Percentiles rank a stretch among this genome's conserved stretches.
phyloP scores from a whole-genome alignment of 31 red algal genomes.

The Porphyra umbilicalis region DNA sequence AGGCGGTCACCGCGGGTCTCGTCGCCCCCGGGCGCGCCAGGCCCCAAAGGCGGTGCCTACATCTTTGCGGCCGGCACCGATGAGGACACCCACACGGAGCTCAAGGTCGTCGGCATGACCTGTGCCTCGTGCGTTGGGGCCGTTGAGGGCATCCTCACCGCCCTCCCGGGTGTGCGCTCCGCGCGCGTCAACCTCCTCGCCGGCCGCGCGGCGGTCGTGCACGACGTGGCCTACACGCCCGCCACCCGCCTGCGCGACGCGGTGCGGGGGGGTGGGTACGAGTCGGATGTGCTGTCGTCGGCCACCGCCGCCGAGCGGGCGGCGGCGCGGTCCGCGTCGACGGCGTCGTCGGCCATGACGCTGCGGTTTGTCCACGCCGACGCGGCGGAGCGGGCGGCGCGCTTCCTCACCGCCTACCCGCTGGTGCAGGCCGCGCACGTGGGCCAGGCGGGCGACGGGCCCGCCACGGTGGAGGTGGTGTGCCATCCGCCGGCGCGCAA shows the following conservation, averaged over 20 bases:
- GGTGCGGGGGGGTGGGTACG: conserved; percentile 38
- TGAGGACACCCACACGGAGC: conserved; percentile 10
- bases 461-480: neutral
- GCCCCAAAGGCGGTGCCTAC: neutral
- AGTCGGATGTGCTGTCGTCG: conserved; percentile 16
- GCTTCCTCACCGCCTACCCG: conserved; percentile 9
- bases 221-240: conserved; percentile 9
- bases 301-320: conserved; percentile 1
- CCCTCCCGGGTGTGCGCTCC: conserved; percentile 25
- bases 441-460: neutral
- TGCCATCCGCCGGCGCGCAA: neutral
- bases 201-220: conserved; percentile 53
- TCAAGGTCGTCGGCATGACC: conserved; percentile 73
- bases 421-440: neutral
- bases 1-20: neutral
- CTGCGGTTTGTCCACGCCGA: conserved; percentile 34
- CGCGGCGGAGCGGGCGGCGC: conserved; percentile 20
- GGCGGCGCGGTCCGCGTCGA: neutral
- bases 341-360: conserved; percentile 31
- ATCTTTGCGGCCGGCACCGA: neutral
- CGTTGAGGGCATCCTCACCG: conserved; percentile 47
- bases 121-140: conserved; percentile 75
- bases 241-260: conserved; percentile 18
- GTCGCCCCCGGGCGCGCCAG: neutral
- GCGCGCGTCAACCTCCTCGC: conserved; percentile 68